Conservation (phyloP, 1,284 basidiomycete genomes). For the Apiotrichum sp. region DNA sequence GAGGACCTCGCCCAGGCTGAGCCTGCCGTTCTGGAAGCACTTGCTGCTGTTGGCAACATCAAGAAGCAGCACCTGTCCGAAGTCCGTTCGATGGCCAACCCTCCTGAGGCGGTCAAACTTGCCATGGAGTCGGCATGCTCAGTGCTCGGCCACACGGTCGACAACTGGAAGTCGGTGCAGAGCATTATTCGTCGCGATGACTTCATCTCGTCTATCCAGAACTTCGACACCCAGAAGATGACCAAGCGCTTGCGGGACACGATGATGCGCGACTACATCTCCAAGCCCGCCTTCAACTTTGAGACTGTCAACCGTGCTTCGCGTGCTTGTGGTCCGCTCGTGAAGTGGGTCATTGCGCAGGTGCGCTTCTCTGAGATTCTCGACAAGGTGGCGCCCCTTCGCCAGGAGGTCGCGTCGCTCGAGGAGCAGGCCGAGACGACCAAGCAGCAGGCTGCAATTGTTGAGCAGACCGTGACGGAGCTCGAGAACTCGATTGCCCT, state of each 20-base stretch:
- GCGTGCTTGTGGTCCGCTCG: slow-evolving; percentile 95
- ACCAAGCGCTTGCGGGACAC: slow-evolving; percentile 79
- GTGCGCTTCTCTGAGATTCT: slow-evolving; percentile 96
- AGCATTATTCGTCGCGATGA: slow-evolving; percentile 94
- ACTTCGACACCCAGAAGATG: slow-evolving; percentile 95
- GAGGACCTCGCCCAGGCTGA: slow-evolving; percentile 96
- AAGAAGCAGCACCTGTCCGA: slow-evolving; percentile 95
- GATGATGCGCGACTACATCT: slow-evolving; percentile 92
- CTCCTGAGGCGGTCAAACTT: slow-evolving; percentile 93
- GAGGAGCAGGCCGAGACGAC: slow-evolving; percentile 88
- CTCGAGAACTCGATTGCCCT: slow-evolving; percentile 85
- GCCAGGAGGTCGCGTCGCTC: slow-evolving; percentile 89
- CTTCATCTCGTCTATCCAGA: slow-evolving; percentile 94
- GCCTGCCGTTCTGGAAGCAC: slow-evolving; percentile 91
- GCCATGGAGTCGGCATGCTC: slow-evolving; percentile 99
- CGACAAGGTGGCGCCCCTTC: slow-evolving; percentile 93
- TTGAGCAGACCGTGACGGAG: slow-evolving; percentile 87
- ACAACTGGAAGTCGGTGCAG: slow-evolving; percentile 91
- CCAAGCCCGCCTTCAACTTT: slow-evolving; percentile 86
- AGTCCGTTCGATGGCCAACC: slow-evolving; percentile 97
- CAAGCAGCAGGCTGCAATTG: slow-evolving; percentile 82
- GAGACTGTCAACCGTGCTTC: slow-evolving; percentile 93
- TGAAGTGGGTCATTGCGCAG: slow-evolving; percentile 97
- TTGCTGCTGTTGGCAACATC: slow-evolving; percentile 93
- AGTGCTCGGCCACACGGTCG: slow-evolving; percentile 90